These are phyloP conservation scores for Claviceps quebecensis DNA, from an alignment of 2,329 filamentous ascomycete genomes.

Conservation along the genomic window DNA sequence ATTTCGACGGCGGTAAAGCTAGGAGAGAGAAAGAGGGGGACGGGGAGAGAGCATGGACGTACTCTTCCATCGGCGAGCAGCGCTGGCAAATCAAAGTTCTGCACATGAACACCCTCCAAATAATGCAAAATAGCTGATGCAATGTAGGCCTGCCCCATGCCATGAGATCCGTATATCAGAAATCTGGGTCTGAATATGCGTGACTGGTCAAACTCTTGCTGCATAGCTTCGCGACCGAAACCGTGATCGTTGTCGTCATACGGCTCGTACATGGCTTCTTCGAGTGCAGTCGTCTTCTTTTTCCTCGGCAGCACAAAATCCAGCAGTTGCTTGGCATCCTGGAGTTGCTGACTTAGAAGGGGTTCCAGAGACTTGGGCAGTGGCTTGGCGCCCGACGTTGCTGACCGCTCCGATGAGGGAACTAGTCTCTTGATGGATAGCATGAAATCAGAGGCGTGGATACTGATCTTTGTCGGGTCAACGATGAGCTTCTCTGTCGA, in stretches of 20 bases:
- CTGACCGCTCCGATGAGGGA: conserved; percentile 83
- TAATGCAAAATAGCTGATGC: conserved; percentile 75
- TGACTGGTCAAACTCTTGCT: conserved; percentile 70
- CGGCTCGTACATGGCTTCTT: conserved; percentile 86
- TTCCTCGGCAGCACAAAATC: conserved; percentile 69
- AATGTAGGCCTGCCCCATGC: conserved; percentile 91
- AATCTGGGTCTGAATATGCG: conserved; percentile 80
- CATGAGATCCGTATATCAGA: conserved; percentile 64
- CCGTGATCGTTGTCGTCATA: conserved; percentile 70
- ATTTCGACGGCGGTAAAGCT: not conserved
- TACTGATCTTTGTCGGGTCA: conserved; percentile 67
- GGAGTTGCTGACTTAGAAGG: conserved; percentile 59
- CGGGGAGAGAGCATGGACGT: conserved; percentile 18
- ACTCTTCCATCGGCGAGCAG: conserved; percentile 72
- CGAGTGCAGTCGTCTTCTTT: conserved; percentile 75
- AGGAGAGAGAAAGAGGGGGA: not conserved
- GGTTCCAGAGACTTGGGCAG: conserved; percentile 71
- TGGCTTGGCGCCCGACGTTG: conserved; percentile 69
- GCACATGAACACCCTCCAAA: conserved; percentile 86
- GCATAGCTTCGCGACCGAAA: conserved; percentile 66
- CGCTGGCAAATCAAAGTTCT: conserved; percentile 83
- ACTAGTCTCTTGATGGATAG: conserved; percentile 92
- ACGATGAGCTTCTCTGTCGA: conserved; percentile 84
- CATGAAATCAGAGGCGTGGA: conserved; percentile 93
- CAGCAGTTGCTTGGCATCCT: conserved; percentile 52